A percentile compares a stretch with the other conserved stretches of the same genome.
phyloP scores from a whole-genome alignment of 176 grass and related monocot genomes.

The Otatea glauca region DNA sequence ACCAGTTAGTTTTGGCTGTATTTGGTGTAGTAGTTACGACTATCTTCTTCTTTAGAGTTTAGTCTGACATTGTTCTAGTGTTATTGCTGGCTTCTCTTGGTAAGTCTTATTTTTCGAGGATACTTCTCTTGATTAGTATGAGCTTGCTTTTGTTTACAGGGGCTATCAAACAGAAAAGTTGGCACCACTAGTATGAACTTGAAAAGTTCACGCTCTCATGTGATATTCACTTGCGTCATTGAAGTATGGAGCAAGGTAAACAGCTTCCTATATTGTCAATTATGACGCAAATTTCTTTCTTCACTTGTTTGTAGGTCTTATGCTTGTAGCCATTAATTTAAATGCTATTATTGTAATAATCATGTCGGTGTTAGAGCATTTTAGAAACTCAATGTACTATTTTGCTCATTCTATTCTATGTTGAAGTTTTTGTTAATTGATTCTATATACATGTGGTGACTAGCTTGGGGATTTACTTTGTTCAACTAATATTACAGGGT shows the following conservation, averaged over 20 bases:
- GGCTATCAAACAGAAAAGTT: slow-evolving; percentile 94
- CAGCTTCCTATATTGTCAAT: not conserved
- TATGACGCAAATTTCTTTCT: not conserved
- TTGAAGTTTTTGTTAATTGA: slow-evolving; percentile 2
- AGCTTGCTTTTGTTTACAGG: slow-evolving; percentile 54
- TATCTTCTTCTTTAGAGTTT: not conserved
- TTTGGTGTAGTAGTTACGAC: not conserved
- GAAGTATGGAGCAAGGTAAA: slow-evolving; percentile 98
- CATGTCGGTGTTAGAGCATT: not conserved
- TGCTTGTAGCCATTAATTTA: not conserved
- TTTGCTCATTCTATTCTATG: not conserved
- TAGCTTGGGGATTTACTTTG: slow-evolving; percentile 35
- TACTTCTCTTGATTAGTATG: slow-evolving; percentile 1
- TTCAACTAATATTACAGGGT: slow-evolving; percentile 55
- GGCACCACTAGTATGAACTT: slow-evolving; percentile 85
- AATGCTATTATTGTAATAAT: not conserved
- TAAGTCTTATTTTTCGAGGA: not conserved
- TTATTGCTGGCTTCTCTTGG: not conserved
- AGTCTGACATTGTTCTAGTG: not conserved
- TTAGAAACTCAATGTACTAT: not conserved
- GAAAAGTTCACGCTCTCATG: slow-evolving; percentile 95
- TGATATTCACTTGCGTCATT: slow-evolving; percentile 83
- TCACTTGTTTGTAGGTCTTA: not conserved
- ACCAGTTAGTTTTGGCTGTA: not conserved
- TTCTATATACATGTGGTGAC: not conserved